These are phyloP conservation scores for Mucor piriformis DNA, from an alignment of 371 early-diverging fungal genomes.

Conservation along the genomic window DNA sequence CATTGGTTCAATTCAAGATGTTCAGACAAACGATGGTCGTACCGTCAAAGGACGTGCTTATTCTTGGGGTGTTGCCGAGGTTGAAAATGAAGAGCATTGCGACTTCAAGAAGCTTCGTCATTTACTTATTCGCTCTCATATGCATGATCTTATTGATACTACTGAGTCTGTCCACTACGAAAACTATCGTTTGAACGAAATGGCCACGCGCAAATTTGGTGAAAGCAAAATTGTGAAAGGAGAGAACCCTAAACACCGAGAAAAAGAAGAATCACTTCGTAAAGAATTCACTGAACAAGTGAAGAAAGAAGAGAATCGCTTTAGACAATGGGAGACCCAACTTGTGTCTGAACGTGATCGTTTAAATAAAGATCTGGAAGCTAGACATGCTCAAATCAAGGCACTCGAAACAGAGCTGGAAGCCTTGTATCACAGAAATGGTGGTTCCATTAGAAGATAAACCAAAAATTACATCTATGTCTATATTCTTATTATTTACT, in stretches of 20 bases:
- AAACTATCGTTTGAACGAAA: slow-evolving; percentile 78
- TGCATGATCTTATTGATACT: slow-evolving; percentile 88
- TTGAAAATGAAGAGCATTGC: slow-evolving; percentile 88
- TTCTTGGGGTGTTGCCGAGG: slow-evolving; percentile 93
- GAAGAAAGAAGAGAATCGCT: slow-evolving; percentile 86
- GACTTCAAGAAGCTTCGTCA: slow-evolving; percentile 94
- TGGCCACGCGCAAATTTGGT: slow-evolving; percentile 82
- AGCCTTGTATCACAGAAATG: slow-evolving; percentile 37
- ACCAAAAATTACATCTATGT: background rate
- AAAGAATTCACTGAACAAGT: slow-evolving; percentile 94
- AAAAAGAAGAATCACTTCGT: slow-evolving; percentile 91
- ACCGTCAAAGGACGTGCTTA: slow-evolving; percentile 87
- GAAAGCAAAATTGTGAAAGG: slow-evolving; percentile 64
- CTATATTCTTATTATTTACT: too few species aligned
- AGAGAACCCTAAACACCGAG: slow-evolving; percentile 86
- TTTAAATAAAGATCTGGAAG: slow-evolving; percentile 95
- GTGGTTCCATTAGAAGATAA: slow-evolving; percentile 36
- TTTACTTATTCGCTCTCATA: slow-evolving; percentile 90
- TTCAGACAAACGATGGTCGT: slow-evolving; percentile 74
- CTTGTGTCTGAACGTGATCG: slow-evolving; percentile 95
- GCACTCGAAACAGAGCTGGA: slow-evolving; percentile 87
- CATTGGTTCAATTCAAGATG: slow-evolving; percentile 88
- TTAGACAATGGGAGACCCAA: slow-evolving; percentile 93
- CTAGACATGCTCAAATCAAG: slow-evolving; percentile 91
- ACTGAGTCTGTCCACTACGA: slow-evolving; percentile 94